Base-by-base conservation (phyloP, 2,329 filamentous ascomycete species). In the Stagonosporopsis chrysanthemi region DNA sequence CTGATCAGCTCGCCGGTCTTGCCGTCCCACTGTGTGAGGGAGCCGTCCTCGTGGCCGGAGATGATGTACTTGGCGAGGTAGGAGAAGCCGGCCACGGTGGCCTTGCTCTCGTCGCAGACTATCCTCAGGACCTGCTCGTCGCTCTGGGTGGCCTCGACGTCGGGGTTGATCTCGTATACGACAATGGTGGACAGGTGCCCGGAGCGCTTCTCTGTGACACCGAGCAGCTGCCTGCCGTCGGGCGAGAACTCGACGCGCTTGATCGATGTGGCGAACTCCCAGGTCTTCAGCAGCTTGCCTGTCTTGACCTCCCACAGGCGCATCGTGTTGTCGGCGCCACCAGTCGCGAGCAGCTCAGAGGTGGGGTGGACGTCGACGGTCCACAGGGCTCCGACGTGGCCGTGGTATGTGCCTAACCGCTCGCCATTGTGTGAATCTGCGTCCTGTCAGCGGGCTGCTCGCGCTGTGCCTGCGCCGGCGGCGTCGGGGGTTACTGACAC, bases 121-220 rank as follows among this genome's bases (percentile, higher is more conserved):
- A 99, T 99, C 68, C 88, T 90, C 76, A 98, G 79, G 64, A 81
- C 83, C 73, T 89, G 90, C 82, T 97, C 93, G 71, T 92, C 87
- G 67, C 83, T 87, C 84, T 99, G 95, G 77, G 91, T 87, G 62
- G 89, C 91, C 63, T 93, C 83, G 63, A 90, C 85, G 75, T 96
- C 92, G 66, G 88, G 86, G 78, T 87, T 88, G 84, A 99, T 90
- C 77, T 97, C 91, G 75, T 96, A 86, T 64, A 98, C 92, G 62
- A 94, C 89, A 73, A 99, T 97, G 68, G 93, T 96, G 75, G 91
- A 92, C 66, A 98, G 84, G 81, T 92, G 94, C 68, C 95, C 95
- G 87, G 96, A 97, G 73, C 95, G 92, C 90, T 97, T 97, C 84
- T 99, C 95, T 51, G 95, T 99, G 63, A 99, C 93, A 63, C 92